phyloP scores from a whole-genome alignment of 2,329 filamentous ascomycete species.

The Magnaporthales sp. region DNA sequence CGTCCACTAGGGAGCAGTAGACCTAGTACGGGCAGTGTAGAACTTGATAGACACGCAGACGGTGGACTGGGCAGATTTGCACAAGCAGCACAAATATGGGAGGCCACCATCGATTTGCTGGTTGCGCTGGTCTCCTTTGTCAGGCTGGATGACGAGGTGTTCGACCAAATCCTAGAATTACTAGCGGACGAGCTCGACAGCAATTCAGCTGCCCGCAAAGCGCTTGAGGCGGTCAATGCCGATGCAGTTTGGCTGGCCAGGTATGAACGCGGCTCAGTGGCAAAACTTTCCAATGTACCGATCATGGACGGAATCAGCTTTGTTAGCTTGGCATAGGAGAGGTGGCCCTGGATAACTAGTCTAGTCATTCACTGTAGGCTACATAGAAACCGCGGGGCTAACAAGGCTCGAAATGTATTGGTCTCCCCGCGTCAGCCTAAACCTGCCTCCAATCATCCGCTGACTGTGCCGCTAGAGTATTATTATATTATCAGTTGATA shows the following conservation, averaged over 20 bases:
- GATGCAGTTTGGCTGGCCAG: conserved; percentile 70
- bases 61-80: conserved; percentile 47
- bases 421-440: not conserved
- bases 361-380: not conserved
- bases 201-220: conserved; percentile 39
- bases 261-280: conserved; percentile 35
- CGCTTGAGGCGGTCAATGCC: conserved; percentile 55
- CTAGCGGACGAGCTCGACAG: conserved; percentile 41
- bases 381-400: not conserved
- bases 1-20: not conserved
- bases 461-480: not conserved
- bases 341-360: not conserved
- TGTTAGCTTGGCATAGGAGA: conserved; percentile 1
- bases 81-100: conserved; percentile 56
- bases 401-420: not conserved
- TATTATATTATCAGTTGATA: not conserved
- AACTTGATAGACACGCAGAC: not conserved
- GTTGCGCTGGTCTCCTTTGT: conserved; percentile 54
- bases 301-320: conserved; percentile 10
- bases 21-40: conserved; percentile 12
- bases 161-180: conserved; percentile 62
- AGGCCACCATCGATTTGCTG: conserved; percentile 50
- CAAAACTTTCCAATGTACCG: conserved; percentile 25
- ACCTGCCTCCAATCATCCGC: not conserved
- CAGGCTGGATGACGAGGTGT: conserved; percentile 55